Conservation (phyloP, 1,284 basidiomycete species). For the Rhizopogon parksii region DNA sequence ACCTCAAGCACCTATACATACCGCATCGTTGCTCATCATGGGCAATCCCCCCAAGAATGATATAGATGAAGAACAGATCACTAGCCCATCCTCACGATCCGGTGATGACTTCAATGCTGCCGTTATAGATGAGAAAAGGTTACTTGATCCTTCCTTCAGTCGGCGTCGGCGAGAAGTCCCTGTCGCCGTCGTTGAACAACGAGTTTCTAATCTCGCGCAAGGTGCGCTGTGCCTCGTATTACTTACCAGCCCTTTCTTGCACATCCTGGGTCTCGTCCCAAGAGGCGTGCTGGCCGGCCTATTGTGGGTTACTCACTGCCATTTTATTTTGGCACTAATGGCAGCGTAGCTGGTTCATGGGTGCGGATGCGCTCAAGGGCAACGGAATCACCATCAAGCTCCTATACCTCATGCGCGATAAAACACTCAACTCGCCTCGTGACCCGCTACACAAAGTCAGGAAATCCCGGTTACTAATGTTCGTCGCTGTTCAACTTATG, state of each 20-base stretch:
- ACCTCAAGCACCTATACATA: conserved; percentile 94
- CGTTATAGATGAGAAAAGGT: conserved; percentile 22
- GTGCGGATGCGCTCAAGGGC: conserved; percentile 71
- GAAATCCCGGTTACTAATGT: conserved; percentile 71
- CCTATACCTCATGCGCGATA: conserved; percentile 78
- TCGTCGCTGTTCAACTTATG: conserved; percentile 73
- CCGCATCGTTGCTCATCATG: conserved; percentile 78
- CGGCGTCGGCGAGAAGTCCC: conserved; percentile 50
- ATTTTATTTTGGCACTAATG: conserved; percentile 5
- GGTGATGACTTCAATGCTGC: not conserved
- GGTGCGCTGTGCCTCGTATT: conserved; percentile 76
- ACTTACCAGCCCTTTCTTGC: conserved; percentile 76
- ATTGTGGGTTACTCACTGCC: conserved; percentile 43
- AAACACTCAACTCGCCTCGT: conserved; percentile 46
- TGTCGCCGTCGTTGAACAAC: conserved; percentile 80
- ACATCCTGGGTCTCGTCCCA: conserved; percentile 71
- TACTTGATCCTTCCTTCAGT: conserved; percentile 19
- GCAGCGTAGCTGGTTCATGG: conserved; percentile 77
- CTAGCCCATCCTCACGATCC: not conserved
- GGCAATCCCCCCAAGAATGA: conserved; percentile 41
- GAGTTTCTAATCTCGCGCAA: conserved; percentile 83
- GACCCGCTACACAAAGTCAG: conserved; percentile 75
- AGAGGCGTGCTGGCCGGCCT: conserved; percentile 69
- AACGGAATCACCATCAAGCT: conserved; percentile 86
- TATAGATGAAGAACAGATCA: conserved; percentile 29